Evolutionary conservation across 441 rosid species (phyloP).

Genomic region (Euphorbia schlechtendalii): DNA sequence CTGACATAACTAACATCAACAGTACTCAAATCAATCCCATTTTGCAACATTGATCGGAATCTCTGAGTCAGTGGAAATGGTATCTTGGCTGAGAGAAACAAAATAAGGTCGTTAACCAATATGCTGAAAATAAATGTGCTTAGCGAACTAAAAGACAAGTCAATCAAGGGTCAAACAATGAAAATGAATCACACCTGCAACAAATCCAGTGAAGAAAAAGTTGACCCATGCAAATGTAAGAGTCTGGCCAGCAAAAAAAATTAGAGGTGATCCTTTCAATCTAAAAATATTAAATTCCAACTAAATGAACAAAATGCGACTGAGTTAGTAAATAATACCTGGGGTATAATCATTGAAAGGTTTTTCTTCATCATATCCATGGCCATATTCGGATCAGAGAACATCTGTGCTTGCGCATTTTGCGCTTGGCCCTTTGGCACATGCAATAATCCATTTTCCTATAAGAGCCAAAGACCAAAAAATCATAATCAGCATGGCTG

Average conservation of each 20-base stretch:
- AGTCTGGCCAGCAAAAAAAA: constrained; percentile 47
- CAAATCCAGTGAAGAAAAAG: constrained; percentile 99
- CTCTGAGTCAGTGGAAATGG: constrained; percentile 96
- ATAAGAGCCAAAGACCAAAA: constrained; percentile 4
- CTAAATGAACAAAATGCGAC: neutral
- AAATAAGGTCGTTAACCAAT: constrained; percentile 1
- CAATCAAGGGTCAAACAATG: neutral
- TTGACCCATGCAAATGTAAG: constrained; percentile 98
- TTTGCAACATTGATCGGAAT: constrained; percentile 96
- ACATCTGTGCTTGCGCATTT: constrained; percentile 95
- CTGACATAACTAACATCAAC: constrained; percentile 98
- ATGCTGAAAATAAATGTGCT: constrained; percentile 14
- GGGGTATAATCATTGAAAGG: constrained; percentile 97
- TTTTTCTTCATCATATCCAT: constrained; percentile 99
- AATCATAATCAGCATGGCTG: neutral
- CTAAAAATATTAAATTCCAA: constrained; percentile 11
- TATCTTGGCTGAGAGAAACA: constrained; percentile 63
- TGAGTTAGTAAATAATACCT: constrained; percentile 42
- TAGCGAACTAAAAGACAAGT: neutral
- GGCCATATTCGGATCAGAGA: constrained; percentile 99
- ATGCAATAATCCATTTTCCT: constrained; percentile 87
- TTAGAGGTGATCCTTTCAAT: constrained; percentile 16
- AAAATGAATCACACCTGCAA: constrained; percentile 58
- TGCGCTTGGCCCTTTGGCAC: constrained; percentile 80
- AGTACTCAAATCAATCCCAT: constrained; percentile 95